Percentiles rank a stretch among this genome's conserved stretches.
Conservation (phyloP, 495 filamentous ascomycete genomes). For the Podospora conica region DNA sequence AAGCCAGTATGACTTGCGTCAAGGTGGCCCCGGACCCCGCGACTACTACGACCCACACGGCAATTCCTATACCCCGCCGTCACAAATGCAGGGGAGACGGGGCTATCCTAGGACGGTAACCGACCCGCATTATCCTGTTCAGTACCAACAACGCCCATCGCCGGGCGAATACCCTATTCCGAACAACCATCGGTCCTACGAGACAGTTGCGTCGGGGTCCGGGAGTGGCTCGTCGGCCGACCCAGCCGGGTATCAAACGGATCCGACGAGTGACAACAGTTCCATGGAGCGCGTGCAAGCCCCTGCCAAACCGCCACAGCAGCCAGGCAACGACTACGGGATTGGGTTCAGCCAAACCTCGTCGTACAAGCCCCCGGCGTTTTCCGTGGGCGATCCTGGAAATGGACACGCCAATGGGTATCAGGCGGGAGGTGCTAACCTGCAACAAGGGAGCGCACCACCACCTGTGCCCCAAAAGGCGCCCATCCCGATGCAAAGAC, state of each 20-base stretch:
- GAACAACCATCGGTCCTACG: constrained; percentile 70
- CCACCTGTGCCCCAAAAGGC: constrained; percentile 40
- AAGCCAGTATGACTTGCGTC: constrained; percentile 38
- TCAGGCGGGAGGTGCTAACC: constrained; percentile 8
- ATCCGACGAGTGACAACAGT: constrained; percentile 82
- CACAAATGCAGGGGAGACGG: constrained; percentile 33
- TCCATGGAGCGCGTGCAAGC: constrained; percentile 70
- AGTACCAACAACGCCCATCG: constrained; percentile 25
- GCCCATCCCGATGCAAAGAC: constrained; percentile 24
- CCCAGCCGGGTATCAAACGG: constrained; percentile 71
- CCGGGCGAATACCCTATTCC: constrained; percentile 57
- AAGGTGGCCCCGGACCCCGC: constrained; percentile 40
- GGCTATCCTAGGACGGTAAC: constrained; percentile 42
- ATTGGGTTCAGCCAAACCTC: constrained; percentile 38
- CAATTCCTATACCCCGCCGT: constrained; percentile 33
- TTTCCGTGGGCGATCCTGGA: constrained; percentile 26
- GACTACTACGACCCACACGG: constrained; percentile 45
- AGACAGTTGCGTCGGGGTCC: constrained; percentile 70
- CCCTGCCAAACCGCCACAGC: constrained; percentile 42
- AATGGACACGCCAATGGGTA: constrained; percentile 7
- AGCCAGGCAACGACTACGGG: constrained; percentile 42
- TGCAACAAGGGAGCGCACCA: constrained; percentile 7
- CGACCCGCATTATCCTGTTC: constrained; percentile 33
- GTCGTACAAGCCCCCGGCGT: constrained; percentile 30
- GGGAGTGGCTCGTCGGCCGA: constrained; percentile 66